Base-by-base conservation (phyloP, 306 rosid species). In the Trifolium pratense region DNA sequence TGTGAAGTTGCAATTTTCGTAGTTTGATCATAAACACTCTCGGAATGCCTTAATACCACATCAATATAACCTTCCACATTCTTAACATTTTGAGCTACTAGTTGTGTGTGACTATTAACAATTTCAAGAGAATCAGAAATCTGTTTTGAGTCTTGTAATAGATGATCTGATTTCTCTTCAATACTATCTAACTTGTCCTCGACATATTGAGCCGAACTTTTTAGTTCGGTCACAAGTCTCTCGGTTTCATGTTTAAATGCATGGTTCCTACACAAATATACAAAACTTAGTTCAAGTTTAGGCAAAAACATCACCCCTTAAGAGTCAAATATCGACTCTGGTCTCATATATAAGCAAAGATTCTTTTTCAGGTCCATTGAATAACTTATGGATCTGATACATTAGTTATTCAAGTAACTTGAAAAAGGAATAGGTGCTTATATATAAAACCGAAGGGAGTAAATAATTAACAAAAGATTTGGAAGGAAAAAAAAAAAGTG, bases 151-250 rank as follows among this genome's bases (percentile, higher is more conserved):
- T 66, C 76, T 71, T 83, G 80, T 75, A 93, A 65, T 14, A 93
- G 53, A 51, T 57, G 32, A 15, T 89, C 86, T 25, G 91, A 70
- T 71, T 75, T 87, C 75, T 83, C 87, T 71, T 84, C 86, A 8
- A 93, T 87, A 32, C 46, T 66, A 49, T 84, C 93, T 67, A 93
- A 74, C 60, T 85, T 91, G 72, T 70, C 87, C 80, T 91, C 96
- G 16, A 85, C 97, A 71, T 86, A 81, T 4, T 82, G 81, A 1
- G 98, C 87, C 1, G 93, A 90, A 46, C 55, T 74, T 78, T 82
- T 93, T 46, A 93, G 75, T 16, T 91, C 96, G 55, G 87, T 91
- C 78, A 91, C 93, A 55, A 93, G 82, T 80, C 92, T 93, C 86
- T 93, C 93, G 0, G 88, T 86, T 71, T 91, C 92, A 43, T 74